Conservation (phyloP, 2,329 filamentous ascomycete species). For the Penicillium sp. region DNA sequence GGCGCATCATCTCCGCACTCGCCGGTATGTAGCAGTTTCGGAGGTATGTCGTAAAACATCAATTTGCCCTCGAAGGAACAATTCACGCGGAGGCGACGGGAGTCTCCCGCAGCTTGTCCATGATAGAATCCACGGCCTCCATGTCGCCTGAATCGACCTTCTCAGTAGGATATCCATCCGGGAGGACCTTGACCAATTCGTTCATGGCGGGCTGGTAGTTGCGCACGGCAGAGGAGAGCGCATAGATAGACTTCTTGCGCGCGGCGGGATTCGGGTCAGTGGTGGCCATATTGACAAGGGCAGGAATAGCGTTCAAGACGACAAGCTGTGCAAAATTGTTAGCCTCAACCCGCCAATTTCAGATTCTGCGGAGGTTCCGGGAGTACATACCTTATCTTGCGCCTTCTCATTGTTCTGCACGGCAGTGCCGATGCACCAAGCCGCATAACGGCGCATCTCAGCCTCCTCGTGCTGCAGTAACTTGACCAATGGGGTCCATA, state of each 20-base stretch:
- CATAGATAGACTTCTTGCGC: constrained; percentile 83
- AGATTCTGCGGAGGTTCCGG: constrained; percentile 47
- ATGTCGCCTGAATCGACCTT: constrained; percentile 82
- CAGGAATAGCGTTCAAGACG: constrained; percentile 64
- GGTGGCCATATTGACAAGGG: constrained; percentile 64
- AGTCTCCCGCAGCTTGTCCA: constrained; percentile 62
- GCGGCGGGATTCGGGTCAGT: constrained; percentile 62
- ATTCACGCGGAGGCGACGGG: constrained; percentile 30
- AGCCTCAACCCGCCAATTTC: constrained; percentile 3
- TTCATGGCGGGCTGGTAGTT: constrained; percentile 81
- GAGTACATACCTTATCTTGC: constrained; percentile 64
- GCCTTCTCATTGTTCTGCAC: constrained; percentile 91
- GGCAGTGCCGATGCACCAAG: constrained; percentile 92
- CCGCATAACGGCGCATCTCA: constrained; percentile 78
- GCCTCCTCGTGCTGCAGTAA: constrained; percentile 67
- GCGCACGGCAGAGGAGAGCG: constrained; percentile 77
- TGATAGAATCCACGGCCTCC: constrained; percentile 76
- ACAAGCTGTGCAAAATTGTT: constrained; percentile 45
- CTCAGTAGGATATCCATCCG: constrained; percentile 57
- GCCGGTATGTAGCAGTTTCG: neutral
- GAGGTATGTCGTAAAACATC: neutral
- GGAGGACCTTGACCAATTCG: constrained; percentile 64
- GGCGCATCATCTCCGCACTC: neutral
- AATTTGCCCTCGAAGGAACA: neutral
- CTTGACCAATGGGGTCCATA: constrained; percentile 78